Base-by-base conservation (phyloP, 805 yeast genomes). In the Wickerhamiella sergipiensis region DNA sequence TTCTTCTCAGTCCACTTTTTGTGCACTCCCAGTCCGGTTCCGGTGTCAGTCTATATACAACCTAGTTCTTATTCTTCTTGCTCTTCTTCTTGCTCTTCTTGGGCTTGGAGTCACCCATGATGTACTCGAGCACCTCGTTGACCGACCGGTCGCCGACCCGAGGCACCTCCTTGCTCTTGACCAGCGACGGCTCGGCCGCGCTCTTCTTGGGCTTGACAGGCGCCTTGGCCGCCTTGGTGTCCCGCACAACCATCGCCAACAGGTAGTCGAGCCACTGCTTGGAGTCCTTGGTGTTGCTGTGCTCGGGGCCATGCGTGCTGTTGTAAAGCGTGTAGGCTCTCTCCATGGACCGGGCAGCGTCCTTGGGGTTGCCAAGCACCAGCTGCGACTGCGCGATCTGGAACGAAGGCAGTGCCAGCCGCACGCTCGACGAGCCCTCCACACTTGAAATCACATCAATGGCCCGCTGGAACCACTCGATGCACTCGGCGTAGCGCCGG, bases 371-470 rank as follows among this genome's bases (percentile, higher is more conserved):
- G 45, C 74, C 73, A 26, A 65, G 57, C 29, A 76, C 67, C 33
- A 82, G 76, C 48, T 78, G 73, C 44, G 79, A 64, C 60, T 82
- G 82, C 23, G 83, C 79, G n/a, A 75, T 64, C 64, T 90, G 85
- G 69, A 80, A 85, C 57, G 76, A 75, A 55, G 83, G 69, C 55
- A 78, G 71, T 21, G 81, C 95, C 24, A 82, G 74, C 50, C 80
- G 74, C 57, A 77, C 78, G 13, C 83, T 74, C 12, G 72, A 69
- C 17, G 68, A 75, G 47, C 89, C 92, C 61, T 78, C 77, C 45
- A 77, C 58, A 23, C 65, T 55, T 17, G 64, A 62, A 52, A 83
- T 75, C 38, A 83, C 62, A 1, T 70, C 75, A 52, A 79, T 65
- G 2, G 87, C 77, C 45, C 70, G 67, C 47, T 71, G 67, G 59